Percentiles rank a stretch among this genome's conserved stretches.
Evolutionary conservation across 257 asterid species (phyloP).

Genomic region (Thymus mandschuricus): DNA sequence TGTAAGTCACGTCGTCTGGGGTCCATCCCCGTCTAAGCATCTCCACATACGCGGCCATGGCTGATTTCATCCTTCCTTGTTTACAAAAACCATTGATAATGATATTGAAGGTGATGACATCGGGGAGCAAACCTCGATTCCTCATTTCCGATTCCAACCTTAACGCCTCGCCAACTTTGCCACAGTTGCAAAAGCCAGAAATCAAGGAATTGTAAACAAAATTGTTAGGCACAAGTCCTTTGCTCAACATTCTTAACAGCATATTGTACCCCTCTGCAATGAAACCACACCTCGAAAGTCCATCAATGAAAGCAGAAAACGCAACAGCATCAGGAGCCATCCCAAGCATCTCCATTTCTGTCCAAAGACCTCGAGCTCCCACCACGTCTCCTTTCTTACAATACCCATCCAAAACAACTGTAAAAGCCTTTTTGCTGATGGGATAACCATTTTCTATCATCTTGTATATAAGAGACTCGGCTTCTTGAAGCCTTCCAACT

Average conservation of each 20-base stretch:
- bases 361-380: constrained; percentile 79
- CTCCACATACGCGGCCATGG: constrained; percentile 61
- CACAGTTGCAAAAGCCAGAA: constrained; percentile 68
- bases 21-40: constrained; percentile 63
- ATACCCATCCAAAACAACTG: constrained; percentile 79
- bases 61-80: constrained; percentile 78
- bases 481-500: constrained; percentile 69
- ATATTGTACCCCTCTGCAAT: constrained; percentile 62
- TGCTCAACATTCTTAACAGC: constrained; percentile 55
- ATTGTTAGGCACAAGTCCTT: constrained; percentile 82
- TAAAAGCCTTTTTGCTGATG: constrained; percentile 62
- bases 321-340: constrained; percentile 92
- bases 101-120: constrained; percentile 73
- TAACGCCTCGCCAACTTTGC: constrained; percentile 62
- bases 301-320: constrained; percentile 80
- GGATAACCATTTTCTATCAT: constrained; percentile 73
- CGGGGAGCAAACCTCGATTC: constrained; percentile 73
- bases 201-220: constrained; percentile 82
- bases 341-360: constrained; percentile 69
- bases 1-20: constrained; percentile 85
- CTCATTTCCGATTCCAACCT: constrained; percentile 78
- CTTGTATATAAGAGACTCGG: constrained; percentile 58
- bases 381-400: constrained; percentile 67
- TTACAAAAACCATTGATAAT: constrained; percentile 80
- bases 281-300: constrained; percentile 68